Conservation (phyloP, 2,329 filamentous ascomycete species). For the Aspergillus fructus region DNA sequence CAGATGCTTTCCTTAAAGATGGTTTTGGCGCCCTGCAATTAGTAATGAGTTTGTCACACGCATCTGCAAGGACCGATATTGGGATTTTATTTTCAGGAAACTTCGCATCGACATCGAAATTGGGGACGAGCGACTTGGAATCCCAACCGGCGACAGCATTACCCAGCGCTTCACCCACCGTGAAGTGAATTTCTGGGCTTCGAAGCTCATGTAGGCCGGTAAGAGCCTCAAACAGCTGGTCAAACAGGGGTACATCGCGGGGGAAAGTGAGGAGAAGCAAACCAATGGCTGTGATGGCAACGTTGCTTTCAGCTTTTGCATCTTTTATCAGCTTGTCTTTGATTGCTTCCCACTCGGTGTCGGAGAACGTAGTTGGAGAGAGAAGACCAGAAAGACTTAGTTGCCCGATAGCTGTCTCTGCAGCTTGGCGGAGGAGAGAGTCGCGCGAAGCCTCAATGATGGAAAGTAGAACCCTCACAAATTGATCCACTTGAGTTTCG, state of each 20-base stretch:
- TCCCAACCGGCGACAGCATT: slow-evolving; percentile 78
- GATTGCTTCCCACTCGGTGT: slow-evolving; percentile 46
- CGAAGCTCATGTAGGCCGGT: slow-evolving; percentile 80
- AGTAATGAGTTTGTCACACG: slow-evolving; percentile 70
- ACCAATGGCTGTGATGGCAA: slow-evolving; percentile 77
- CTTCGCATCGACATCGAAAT: slow-evolving; percentile 68
- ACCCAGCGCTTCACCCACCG: slow-evolving; percentile 83
- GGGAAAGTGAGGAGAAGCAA: slow-evolving; percentile 63
- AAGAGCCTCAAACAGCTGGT: slow-evolving; percentile 64
- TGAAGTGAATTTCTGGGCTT: slow-evolving; percentile 84
- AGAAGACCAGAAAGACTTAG: slow-evolving; percentile 60
- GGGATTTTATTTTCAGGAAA: slow-evolving; percentile 41
- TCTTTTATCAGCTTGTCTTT: slow-evolving; percentile 64
- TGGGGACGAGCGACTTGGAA: slow-evolving; percentile 72
- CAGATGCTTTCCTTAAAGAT: slow-evolving; percentile 83
- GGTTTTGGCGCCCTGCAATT: slow-evolving; percentile 86
- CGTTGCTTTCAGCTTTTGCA: slow-evolving; percentile 78
- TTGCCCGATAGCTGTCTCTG: slow-evolving; percentile 59
- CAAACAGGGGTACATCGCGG: slow-evolving; percentile 31
- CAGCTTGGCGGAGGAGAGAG: slow-evolving; percentile 56
- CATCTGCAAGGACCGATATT: slow-evolving; percentile 47
- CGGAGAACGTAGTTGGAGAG: slow-evolving; percentile 29
- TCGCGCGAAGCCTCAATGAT: slow-evolving; percentile 58
- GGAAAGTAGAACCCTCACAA: slow-evolving; percentile 48
- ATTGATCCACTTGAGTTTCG: slow-evolving; percentile 41